These are phyloP conservation scores for Suhomyces bokatorum DNA, from an alignment of 1,139 yeast species.

Conservation along the genomic window DNA sequence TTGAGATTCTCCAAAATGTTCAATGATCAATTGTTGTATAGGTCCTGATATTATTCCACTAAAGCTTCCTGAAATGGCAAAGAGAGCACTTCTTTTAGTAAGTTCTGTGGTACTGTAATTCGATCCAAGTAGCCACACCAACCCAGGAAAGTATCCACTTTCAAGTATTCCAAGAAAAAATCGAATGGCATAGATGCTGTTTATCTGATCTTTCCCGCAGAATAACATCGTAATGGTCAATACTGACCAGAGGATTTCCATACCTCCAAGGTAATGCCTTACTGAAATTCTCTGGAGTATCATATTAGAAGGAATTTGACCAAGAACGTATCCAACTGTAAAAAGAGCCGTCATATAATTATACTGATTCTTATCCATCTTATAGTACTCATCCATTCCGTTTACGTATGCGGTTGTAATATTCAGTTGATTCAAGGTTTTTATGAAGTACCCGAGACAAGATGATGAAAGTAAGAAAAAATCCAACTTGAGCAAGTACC, in stretches of 20 bases:
- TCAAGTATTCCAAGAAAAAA: slow-evolving; percentile 61
- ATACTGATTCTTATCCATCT: slow-evolving; percentile 54
- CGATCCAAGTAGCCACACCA: slow-evolving; percentile 24
- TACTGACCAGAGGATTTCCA: slow-evolving; percentile 59
- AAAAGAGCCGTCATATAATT: slow-evolving; percentile 52
- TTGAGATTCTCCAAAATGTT: slow-evolving; percentile 20
- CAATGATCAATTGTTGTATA: slow-evolving; percentile 43
- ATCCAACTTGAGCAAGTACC: slow-evolving; percentile 22
- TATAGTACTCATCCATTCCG: slow-evolving; percentile 59
- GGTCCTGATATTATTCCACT: slow-evolving; percentile 51
- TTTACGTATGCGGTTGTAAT: slow-evolving; percentile 57
- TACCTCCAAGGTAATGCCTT: slow-evolving; percentile 51
- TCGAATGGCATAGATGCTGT: slow-evolving; percentile 54
- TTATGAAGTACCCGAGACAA: slow-evolving; percentile 26
- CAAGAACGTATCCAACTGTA: slow-evolving; percentile 60
- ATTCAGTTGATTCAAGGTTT: slow-evolving; percentile 45
- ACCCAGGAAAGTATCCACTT: slow-evolving; percentile 59
- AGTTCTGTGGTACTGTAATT: slow-evolving; percentile 32
- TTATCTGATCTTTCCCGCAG: slow-evolving; percentile 32
- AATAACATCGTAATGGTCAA: slow-evolving; percentile 54
- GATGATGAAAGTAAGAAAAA: slow-evolving; percentile 22
- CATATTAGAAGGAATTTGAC: slow-evolving; percentile 60
- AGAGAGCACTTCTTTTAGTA: slow-evolving; percentile 50
- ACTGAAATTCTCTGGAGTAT: slow-evolving; percentile 56
- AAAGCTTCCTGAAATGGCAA: slow-evolving; percentile 45